Conservation (phyloP, 2,329 filamentous ascomycete genomes). For the Tolypocladium ophioglossoides region DNA sequence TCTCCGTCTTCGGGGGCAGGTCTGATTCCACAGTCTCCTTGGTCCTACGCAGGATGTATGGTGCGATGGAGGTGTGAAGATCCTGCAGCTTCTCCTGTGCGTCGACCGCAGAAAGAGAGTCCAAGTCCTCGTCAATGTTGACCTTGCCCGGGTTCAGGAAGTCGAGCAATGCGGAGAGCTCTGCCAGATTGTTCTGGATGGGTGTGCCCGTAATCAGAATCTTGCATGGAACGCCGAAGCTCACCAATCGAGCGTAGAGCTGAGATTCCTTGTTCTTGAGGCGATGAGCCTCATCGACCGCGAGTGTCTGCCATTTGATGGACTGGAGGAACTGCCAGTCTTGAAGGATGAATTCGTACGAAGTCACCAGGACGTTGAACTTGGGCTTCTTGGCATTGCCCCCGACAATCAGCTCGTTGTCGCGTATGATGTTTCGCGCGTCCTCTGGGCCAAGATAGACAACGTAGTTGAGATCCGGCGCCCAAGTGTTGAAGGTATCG, state of each 20-base stretch:
- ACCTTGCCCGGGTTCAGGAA: slow-evolving; percentile 95
- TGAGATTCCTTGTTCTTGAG: slow-evolving; percentile 95
- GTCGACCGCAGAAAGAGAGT: slow-evolving; percentile 63
- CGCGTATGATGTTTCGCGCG: slow-evolving; percentile 75
- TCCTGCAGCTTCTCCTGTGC: slow-evolving; percentile 81
- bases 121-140: slow-evolving; percentile 82
- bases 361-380: slow-evolving; percentile 96
- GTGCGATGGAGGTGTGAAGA: slow-evolving; percentile 77
- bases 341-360: slow-evolving; percentile 88
- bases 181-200: slow-evolving; percentile 92
- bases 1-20: slow-evolving; percentile 92
- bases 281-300: slow-evolving; percentile 92
- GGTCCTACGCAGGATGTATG: slow-evolving; percentile 88
- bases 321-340: slow-evolving; percentile 76
- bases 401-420: slow-evolving; percentile 81
- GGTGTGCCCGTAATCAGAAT: slow-evolving; percentile 94
- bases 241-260: slow-evolving; percentile 73
- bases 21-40: slow-evolving; percentile 98
- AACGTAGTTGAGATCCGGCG: slow-evolving; percentile 92
- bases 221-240: slow-evolving; percentile 80
- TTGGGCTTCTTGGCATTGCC: slow-evolving; percentile 82
- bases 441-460: slow-evolving; percentile 89
- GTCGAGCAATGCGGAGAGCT: slow-evolving; percentile 85
- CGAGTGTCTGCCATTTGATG: slow-evolving; percentile 96
- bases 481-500: slow-evolving; percentile 94